Conservation (phyloP, 2,329 filamentous ascomycete species). For the Raffaelea deltoideospora region DNA sequence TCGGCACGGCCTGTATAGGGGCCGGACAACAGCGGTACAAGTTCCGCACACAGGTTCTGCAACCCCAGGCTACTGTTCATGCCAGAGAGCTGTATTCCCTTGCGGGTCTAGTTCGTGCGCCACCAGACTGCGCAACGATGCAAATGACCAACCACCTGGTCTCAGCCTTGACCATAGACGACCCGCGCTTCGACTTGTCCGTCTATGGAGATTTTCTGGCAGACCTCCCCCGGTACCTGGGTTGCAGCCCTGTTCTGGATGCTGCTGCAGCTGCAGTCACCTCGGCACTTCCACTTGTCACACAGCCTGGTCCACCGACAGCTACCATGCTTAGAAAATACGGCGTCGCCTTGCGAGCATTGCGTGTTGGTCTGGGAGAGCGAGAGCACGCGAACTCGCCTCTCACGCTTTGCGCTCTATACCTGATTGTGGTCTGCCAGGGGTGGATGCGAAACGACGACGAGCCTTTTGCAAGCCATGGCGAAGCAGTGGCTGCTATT, state of each 20-base stretch:
- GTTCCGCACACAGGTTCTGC: constrained; percentile 6
- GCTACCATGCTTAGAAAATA: constrained; percentile 5
- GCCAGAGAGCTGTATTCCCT: too few species aligned
- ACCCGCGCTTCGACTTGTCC: constrained; percentile 8
- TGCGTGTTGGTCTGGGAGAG: constrained; percentile 2
- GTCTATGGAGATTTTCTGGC: constrained; percentile 6
- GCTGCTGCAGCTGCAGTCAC: constrained; percentile 4
- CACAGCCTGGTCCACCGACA: not conserved
- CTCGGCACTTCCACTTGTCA: not conserved
- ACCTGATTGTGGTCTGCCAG: constrained; percentile 6
- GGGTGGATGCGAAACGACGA: constrained; percentile 6
- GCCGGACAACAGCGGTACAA: constrained; percentile 8
- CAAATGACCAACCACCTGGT: not conserved
- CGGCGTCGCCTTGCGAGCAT: constrained; percentile 2
- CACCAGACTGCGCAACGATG: constrained; percentile 1
- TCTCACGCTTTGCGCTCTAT: constrained; percentile 6
- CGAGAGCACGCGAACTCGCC: not conserved
- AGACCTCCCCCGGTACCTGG: constrained; percentile 6
- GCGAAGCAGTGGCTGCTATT: constrained; percentile 6
- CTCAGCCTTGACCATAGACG: not conserved
- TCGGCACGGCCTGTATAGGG: constrained; percentile 6
- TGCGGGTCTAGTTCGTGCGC: too few species aligned
- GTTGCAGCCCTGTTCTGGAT: constrained; percentile 5
- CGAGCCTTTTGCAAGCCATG: constrained; percentile 1
- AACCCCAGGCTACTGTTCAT: too few species aligned